Percentiles rank a stretch among this genome's conserved stretches.
Evolutionary conservation across 2,329 filamentous ascomycete species (phyloP).

Genomic region (Macrophomina phaseolina): DNA sequence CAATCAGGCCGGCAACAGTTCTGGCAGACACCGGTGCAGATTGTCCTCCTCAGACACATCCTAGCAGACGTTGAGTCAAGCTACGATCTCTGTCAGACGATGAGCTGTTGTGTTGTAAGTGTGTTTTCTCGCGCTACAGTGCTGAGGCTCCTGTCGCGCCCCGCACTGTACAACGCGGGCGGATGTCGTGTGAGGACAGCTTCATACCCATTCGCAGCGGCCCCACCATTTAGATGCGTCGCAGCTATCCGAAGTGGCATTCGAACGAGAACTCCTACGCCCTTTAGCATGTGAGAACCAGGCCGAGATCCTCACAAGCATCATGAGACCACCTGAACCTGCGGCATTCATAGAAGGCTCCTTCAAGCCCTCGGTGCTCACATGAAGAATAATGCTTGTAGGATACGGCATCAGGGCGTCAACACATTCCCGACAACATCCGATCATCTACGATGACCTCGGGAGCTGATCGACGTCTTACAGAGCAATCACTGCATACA

Average conservation of each 20-base stretch:
- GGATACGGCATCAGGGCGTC: background rate
- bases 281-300: background rate
- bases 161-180: background rate
- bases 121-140: background rate
- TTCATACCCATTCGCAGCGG: background rate
- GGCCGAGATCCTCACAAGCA: background rate
- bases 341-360: background rate
- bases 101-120: background rate
- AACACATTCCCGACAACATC: background rate
- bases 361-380: background rate
- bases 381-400: background rate
- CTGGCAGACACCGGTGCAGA: too few relatives aligned
- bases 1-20: background rate
- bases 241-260: background rate
- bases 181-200: slow-evolving; percentile 11
- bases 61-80: too few relatives aligned
- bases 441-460: slow-evolving; percentile 6
- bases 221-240: background rate
- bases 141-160: slow-evolving; percentile 13
- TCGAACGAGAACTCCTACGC: background rate
- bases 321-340: background rate
- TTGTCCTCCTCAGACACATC: too few relatives aligned
- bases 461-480: background rate
- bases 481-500: background rate
- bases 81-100: background rate